Evolutionary conservation across 805 yeast species (phyloP).

Genomic region (Yarrowia hollandica): DNA sequence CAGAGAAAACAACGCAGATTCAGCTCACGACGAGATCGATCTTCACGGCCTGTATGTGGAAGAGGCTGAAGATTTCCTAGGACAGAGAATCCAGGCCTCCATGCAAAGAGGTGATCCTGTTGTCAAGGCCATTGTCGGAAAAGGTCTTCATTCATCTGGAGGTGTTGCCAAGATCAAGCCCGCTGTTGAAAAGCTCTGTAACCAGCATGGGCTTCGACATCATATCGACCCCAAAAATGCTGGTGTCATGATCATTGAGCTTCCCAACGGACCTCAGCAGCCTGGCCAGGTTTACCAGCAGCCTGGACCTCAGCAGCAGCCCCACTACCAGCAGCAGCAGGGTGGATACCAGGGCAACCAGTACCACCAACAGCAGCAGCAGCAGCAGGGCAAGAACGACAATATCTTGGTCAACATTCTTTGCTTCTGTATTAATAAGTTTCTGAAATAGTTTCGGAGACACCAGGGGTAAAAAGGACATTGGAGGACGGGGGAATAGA

Average conservation of each 20-base stretch:
- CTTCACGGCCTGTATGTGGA: conserved; percentile 87
- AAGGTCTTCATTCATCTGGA: conserved; percentile 78
- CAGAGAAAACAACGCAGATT: conserved; percentile 81
- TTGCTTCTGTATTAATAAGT: conserved; percentile 31
- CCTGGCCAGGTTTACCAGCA: conserved; percentile 34
- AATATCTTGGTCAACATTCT: conserved; percentile 34
- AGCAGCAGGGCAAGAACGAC: conserved; percentile 30
- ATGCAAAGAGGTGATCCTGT: conserved; percentile 57
- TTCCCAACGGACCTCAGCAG: conserved; percentile 39
- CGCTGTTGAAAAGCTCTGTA: conserved; percentile 77
- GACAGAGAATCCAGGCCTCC: conserved; percentile 69
- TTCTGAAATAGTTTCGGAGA: conserved; percentile 26
- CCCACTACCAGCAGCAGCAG: conserved; percentile 35
- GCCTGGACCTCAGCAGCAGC: conserved; percentile 35
- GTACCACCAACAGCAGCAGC: conserved; percentile 33
- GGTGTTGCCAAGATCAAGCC: conserved; percentile 89
- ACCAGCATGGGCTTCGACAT: conserved; percentile 59
- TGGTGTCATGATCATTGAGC: conserved; percentile 77
- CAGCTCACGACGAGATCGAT: conserved; percentile 84
- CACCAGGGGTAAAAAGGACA: neutral
- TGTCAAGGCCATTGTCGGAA: conserved; percentile 85
- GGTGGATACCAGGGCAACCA: conserved; percentile 30
- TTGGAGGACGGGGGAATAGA: neutral
- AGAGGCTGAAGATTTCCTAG: conserved; percentile 79
- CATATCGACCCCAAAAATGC: conserved; percentile 68